Conservation (phyloP, 2,329 filamentous ascomycete genomes). For the Cladophialophora carrionii region DNA sequence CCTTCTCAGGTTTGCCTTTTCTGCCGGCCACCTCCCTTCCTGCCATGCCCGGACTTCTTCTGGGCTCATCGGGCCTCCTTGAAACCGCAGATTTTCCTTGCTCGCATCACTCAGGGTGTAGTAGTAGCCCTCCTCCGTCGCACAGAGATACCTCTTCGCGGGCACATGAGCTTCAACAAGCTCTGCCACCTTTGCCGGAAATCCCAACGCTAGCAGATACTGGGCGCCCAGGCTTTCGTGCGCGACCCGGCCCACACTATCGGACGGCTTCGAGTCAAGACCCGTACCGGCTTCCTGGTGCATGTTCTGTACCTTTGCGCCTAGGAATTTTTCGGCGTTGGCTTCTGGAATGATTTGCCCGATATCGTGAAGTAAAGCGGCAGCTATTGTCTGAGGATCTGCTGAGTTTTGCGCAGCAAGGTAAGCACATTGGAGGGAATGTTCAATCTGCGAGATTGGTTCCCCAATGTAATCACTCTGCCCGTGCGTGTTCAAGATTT, state of each 20-base stretch:
- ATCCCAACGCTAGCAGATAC: conserved; percentile 40
- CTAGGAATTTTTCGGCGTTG: conserved; percentile 9
- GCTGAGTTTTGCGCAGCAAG: conserved; percentile 13
- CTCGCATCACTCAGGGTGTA: conserved; percentile 40
- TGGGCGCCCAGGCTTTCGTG: conserved; percentile 40
- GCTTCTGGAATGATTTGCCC: conserved; percentile 47
- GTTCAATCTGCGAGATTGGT: conserved; percentile 17
- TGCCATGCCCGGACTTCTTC: conserved; percentile 35
- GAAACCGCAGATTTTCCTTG: conserved; percentile 38
- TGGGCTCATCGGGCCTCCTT: conserved; percentile 38
- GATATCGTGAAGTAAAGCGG: conserved; percentile 50
- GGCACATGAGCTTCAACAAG: conserved; percentile 42
- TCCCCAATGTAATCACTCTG: conserved; percentile 20
- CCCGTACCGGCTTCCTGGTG: not conserved
- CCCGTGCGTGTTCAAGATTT: conserved; percentile 10
- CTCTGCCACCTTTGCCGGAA: conserved; percentile 40
- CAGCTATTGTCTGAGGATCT: conserved; percentile 42
- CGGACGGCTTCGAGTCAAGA: conserved; percentile 12
- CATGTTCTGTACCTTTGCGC: conserved; percentile 10
- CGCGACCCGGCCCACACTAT: conserved; percentile 40
- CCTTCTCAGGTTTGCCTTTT: conserved; percentile 38
- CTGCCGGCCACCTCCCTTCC: conserved; percentile 36
- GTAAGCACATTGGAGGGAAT: conserved; percentile 19
- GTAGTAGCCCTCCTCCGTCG: conserved; percentile 39
- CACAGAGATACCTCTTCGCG: conserved; percentile 42